A percentile compares a stretch with the other conserved stretches of the same genome.
These are phyloP conservation scores for Botrytis cinerea DNA, from an alignment of 2,329 filamentous ascomycete genomes.

Conservation along the genomic window DNA sequence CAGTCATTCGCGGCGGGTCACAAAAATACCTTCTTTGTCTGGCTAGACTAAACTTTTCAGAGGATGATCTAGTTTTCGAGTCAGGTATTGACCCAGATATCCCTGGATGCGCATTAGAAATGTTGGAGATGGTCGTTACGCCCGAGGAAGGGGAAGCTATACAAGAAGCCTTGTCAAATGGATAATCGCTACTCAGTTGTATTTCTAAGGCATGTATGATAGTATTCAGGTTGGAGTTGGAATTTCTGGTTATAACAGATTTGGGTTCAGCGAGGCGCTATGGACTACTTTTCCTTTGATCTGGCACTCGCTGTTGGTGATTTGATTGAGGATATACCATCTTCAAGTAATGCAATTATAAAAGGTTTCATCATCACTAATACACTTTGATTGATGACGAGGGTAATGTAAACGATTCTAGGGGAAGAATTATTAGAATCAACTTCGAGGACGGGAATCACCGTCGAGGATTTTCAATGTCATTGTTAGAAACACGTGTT, in stretches of 20 bases:
- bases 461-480: not conserved
- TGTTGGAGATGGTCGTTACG: slow-evolving; percentile 79
- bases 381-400: not conserved
- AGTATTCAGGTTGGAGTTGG: not conserved
- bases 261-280: not conserved
- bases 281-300: not conserved
- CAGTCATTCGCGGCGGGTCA: slow-evolving; percentile 67
- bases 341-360: not conserved
- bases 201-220: not conserved
- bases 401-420: not conserved
- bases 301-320: not conserved
- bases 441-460: not conserved
- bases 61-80: slow-evolving; percentile 77
- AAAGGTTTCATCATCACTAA: not conserved
- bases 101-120: slow-evolving; percentile 75
- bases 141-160: slow-evolving; percentile 71
- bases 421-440: not conserved
- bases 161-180: slow-evolving; percentile 37
- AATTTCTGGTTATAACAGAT: not conserved
- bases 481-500: not conserved
- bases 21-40: slow-evolving; percentile 83
- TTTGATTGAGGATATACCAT: not conserved
- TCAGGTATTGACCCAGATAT: slow-evolving; percentile 75
- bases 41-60: slow-evolving; percentile 80
- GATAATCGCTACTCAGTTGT: not conserved